Percentiles rank a stretch among this genome's conserved stretches.
Evolutionary conservation across 176 grass and related monocot species (phyloP).

Genomic region (Pharus latifolius): DNA sequence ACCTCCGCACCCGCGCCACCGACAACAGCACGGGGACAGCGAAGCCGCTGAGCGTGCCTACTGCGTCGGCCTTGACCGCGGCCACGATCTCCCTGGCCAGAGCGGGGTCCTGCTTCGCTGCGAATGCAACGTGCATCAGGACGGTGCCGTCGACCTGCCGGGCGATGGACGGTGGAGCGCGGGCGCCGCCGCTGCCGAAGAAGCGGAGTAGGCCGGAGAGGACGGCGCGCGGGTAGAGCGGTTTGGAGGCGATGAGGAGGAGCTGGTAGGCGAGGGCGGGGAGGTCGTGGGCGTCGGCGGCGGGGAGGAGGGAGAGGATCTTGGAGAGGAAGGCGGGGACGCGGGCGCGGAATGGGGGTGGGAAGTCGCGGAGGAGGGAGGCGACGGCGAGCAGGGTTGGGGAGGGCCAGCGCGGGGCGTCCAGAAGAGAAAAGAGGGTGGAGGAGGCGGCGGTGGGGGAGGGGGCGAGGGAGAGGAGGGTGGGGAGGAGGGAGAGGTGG

Average conservation of each 20-base stretch:
- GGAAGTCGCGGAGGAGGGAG: constrained; percentile 36
- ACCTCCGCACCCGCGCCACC: constrained; percentile 57
- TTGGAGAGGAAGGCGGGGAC: constrained; percentile 39
- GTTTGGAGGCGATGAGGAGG: constrained; percentile 72
- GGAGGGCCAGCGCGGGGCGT: constrained; percentile 2
- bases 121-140: constrained; percentile 76
- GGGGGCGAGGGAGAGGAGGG: constrained; percentile 13
- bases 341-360: constrained; percentile 7
- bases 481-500: constrained; percentile 15
- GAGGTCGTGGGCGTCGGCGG: constrained; percentile 59
- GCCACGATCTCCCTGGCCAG: constrained; percentile 65
- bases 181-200: constrained; percentile 35
- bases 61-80: constrained; percentile 44
- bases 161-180: constrained; percentile 43
- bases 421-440: constrained; percentile 6
- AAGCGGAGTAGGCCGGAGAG: constrained; percentile 54
- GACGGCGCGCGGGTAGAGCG: constrained; percentile 39
- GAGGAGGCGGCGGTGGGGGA: background rate
- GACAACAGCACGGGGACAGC: constrained; percentile 65
- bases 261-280: constrained; percentile 67
- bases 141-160: constrained; percentile 75
- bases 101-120: constrained; percentile 77
- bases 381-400: constrained; percentile 20
- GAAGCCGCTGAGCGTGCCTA: constrained; percentile 49
- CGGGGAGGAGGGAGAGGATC: constrained; percentile 38